Evolutionary conservation across 2,329 filamentous ascomycete genomes (phyloP), one percentile per base, ranked within the genome.

Genomic region (Phialophora tarda): DNA sequence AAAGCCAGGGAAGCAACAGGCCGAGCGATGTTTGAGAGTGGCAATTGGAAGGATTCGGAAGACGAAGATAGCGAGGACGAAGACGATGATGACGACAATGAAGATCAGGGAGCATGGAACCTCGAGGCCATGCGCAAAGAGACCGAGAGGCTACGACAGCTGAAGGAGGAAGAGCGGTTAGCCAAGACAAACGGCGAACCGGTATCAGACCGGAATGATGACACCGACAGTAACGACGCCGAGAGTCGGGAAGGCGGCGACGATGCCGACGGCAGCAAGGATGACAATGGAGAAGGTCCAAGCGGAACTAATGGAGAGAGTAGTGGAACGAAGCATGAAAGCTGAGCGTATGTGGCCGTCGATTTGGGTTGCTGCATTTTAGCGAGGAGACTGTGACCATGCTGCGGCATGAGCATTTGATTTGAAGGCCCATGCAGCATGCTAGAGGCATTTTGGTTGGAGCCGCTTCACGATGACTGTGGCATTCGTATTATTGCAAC

Each of bases 1-100:
- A 89, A 90, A 80, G 91, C 93, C 75, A 98, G 96, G 85, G 95
- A 99, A 74, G 94, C 93, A 24, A 99, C 95, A 23, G 95, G 95
- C 75, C 88, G 93, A 81, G 92, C 93, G 7, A 84, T 99, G 80
- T 99, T 99, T 78, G 95, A 99, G 81, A 95, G 93, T 78, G 95
- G 95, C 74, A 93, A 96, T 78, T 99, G 94, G 94, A 84, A 88
- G 68, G 83, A 81, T 41, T 86, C 86, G 28, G 86, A 86, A 51
- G 86, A 86, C 55, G 89, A 89, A 41, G 86, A 85, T 34, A 87
- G 86, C 0, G 83, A 82, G 2, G 85, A 85, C 3, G 84, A 85
- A 14, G 87, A 87, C 21, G 88, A 88, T 11, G 88, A 88, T 14
- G 85, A 86, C 50, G 85, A 86, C n/a, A 79, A 81, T 8, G 78